These are phyloP conservation scores for Castanopsis chinensis DNA, from an alignment of 306 rosid genomes.

Conservation along the genomic window DNA sequence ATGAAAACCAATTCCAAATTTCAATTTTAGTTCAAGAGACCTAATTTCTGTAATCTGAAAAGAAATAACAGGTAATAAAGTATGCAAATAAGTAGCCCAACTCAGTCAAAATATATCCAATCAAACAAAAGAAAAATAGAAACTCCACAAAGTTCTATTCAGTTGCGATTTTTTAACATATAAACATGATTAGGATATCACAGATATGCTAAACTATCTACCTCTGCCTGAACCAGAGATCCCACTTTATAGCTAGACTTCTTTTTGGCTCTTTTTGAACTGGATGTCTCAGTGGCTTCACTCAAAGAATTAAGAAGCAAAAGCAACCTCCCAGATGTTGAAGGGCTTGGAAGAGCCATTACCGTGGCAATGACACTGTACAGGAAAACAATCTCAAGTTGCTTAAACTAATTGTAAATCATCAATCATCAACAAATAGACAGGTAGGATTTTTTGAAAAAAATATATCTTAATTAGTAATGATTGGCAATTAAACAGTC, in stretches of 20 bases:
- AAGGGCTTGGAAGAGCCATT: conserved; percentile 72
- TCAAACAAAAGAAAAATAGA: conserved; percentile 6
- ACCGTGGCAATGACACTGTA: conserved; percentile 73
- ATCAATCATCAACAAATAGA: neutral
- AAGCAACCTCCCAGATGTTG: conserved; percentile 71
- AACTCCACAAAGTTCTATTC: neutral
- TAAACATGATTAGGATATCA: neutral
- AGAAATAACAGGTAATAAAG: conserved; percentile 9
- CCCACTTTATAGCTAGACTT: conserved; percentile 71
- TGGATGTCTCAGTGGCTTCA: conserved; percentile 50
- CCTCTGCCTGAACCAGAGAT: conserved; percentile 92
- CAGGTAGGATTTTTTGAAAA: neutral
- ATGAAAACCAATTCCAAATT: conserved; percentile 72
- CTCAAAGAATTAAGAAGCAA: conserved; percentile 50
- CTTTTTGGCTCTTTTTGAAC: conserved; percentile 76
- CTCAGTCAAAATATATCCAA: neutral
- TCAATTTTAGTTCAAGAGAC: conserved; percentile 72
- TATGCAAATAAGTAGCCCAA: conserved; percentile 14
- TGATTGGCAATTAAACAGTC: neutral
- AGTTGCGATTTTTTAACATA: neutral
- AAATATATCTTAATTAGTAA: neutral
- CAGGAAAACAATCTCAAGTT: conserved; percentile 24
- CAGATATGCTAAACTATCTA: conserved; percentile 9
- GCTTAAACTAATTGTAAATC: conserved; percentile 12
- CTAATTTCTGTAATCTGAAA: conserved; percentile 78